Percentiles rank a stretch among this genome's conserved stretches.
These are phyloP conservation scores for Stagonosporopsis tanaceti DNA, from an alignment of 2,329 filamentous ascomycete species.

Conservation along the genomic window DNA sequence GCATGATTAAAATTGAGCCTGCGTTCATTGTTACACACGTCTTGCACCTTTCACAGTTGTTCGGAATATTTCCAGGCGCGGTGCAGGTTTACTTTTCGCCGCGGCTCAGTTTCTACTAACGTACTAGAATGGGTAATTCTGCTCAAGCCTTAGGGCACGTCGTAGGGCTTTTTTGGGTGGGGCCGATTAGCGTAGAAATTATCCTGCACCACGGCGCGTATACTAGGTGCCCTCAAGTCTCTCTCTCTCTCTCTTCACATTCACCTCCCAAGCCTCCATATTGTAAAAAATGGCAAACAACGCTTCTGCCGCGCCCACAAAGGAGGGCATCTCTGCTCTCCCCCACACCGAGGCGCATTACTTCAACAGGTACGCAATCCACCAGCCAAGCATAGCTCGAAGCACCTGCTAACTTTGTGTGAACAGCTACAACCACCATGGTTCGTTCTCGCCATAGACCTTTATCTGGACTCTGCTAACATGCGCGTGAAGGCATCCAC, in stretches of 20 bases:
- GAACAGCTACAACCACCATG: slow-evolving; percentile 94
- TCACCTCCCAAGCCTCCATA: slow-evolving; percentile 12
- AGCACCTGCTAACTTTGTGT: slow-evolving; percentile 48
- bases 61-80: background rate
- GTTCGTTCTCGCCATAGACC: slow-evolving; percentile 62
- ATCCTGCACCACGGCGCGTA: slow-evolving; percentile 25
- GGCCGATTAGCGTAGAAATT: slow-evolving; percentile 38
- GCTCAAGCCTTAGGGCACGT: slow-evolving; percentile 19
- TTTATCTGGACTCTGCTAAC: slow-evolving; percentile 48
- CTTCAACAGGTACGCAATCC: slow-evolving; percentile 83
- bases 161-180: slow-evolving; percentile 21
- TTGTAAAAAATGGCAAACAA: slow-evolving; percentile 37
- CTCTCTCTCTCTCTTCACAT: slow-evolving; percentile 5
- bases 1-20: background rate
- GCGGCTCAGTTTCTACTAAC: slow-evolving; percentile 8
- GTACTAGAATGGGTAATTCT: background rate
- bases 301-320: slow-evolving; percentile 32
- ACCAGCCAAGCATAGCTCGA: slow-evolving; percentile 29
- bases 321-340: slow-evolving; percentile 64
- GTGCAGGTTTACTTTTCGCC: slow-evolving; percentile 10
- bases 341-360: slow-evolving; percentile 98
- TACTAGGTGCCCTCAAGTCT: slow-evolving; percentile 16
- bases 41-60: background rate
- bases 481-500: slow-evolving; percentile 76
- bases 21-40: background rate